These are phyloP conservation scores for Aspergillus pseudoglaucus DNA, from an alignment of 2,329 filamentous ascomycete species.

Conservation along the genomic window DNA sequence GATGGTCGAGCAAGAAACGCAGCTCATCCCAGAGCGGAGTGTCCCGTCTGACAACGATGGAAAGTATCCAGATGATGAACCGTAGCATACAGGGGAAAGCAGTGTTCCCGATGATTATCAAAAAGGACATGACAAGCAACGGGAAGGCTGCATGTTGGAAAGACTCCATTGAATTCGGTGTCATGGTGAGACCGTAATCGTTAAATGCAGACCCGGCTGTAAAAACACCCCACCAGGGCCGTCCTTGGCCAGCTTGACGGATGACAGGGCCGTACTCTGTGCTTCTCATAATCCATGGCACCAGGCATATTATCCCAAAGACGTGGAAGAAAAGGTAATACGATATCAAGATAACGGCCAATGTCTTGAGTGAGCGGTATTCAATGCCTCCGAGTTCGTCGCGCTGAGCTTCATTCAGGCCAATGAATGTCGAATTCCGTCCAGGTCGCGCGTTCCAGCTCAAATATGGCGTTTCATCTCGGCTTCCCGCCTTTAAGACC, in stretches of 20 bases:
- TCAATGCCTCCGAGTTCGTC: conserved; percentile 96
- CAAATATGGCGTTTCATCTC: conserved; percentile 71
- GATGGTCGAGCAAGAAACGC: conserved; percentile 85
- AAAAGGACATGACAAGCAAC: conserved; percentile 70
- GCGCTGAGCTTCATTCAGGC: conserved; percentile 80
- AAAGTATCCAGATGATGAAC: conserved; percentile 79
- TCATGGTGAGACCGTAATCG: conserved; percentile 89
- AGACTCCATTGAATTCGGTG: conserved; percentile 86
- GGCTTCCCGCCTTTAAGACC: conserved; percentile 25
- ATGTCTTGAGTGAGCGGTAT: conserved; percentile 81
- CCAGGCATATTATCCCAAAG: conserved; percentile 64
- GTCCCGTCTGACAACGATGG: conserved; percentile 57
- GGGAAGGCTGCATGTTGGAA: conserved; percentile 73
- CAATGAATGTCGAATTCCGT: conserved; percentile 86
- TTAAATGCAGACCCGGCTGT: conserved; percentile 85
- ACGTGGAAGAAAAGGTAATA: conserved; percentile 84
- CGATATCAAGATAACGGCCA: conserved; percentile 67
- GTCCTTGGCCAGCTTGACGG: conserved; percentile 53
- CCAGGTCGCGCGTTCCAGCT: conserved; percentile 90
- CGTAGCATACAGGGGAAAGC: conserved; percentile 92
- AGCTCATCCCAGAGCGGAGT: conserved; percentile 83
- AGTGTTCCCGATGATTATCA: conserved; percentile 92
- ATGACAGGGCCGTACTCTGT: conserved; percentile 60
- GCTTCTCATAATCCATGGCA: conserved; percentile 68
- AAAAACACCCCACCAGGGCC: conserved; percentile 87